Conservation (phyloP, 208 protist species). For the Strigomonas culicis region DNA sequence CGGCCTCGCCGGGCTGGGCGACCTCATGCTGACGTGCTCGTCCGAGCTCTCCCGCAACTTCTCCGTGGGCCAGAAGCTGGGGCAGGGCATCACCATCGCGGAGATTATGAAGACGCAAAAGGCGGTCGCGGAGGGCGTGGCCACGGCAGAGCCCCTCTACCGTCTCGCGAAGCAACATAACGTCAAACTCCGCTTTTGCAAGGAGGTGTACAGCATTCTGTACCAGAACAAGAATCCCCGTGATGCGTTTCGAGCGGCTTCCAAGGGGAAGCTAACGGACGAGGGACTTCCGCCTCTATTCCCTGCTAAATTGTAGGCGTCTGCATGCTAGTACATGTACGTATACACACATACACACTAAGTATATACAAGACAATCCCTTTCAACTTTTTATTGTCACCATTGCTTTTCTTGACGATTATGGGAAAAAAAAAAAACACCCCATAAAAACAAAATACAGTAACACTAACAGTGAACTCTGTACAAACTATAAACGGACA, state of each 20-base stretch:
- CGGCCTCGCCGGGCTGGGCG: slow-evolving; percentile 85
- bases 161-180: slow-evolving; percentile 45
- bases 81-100: slow-evolving; percentile 61
- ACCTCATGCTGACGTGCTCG: slow-evolving; percentile 88
- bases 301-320: slow-evolving; percentile 16
- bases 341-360: too few relatives aligned
- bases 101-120: slow-evolving; percentile 57
- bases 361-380: neutral
- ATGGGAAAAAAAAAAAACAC: neutral
- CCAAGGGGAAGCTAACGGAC: slow-evolving; percentile 26
- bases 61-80: slow-evolving; percentile 76
- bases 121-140: slow-evolving; percentile 77
- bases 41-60: slow-evolving; percentile 89
- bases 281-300: slow-evolving; percentile 62
- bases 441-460: neutral
- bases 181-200: slow-evolving; percentile 65
- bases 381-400: neutral
- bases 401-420: neutral
- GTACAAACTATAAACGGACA: neutral
- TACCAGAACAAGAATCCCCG: slow-evolving; percentile 40
- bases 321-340: slow-evolving; percentile 11
- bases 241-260: slow-evolving; percentile 21
- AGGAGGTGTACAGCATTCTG: slow-evolving; percentile 67
- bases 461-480: neutral
- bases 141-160: slow-evolving; percentile 67